phyloP scores from a whole-genome alignment of 164 flowering plant genomes.

The Vitis cinerea region DNA sequence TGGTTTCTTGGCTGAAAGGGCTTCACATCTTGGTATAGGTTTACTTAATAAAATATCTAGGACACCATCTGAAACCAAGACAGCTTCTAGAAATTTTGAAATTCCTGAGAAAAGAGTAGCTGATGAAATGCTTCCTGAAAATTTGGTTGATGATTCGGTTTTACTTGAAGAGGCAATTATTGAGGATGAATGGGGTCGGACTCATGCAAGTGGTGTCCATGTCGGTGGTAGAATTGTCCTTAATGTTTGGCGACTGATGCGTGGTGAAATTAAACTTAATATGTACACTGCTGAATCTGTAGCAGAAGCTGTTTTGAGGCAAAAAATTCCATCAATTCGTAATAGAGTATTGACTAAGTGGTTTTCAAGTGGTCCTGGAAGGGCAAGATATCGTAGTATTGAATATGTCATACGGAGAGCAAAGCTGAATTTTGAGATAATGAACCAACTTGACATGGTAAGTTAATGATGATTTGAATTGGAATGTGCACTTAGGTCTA shows the following conservation, averaged over 20 bases:
- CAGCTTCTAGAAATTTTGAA: slow-evolving; percentile 26
- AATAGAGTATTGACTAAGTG: slow-evolving; percentile 59
- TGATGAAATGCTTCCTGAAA: slow-evolving; percentile 33
- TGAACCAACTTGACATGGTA: slow-evolving; percentile 92
- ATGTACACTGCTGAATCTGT: slow-evolving; percentile 88
- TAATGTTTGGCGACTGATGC: slow-evolving; percentile 91
- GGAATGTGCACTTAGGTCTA: neutral
- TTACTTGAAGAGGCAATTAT: slow-evolving; percentile 50
- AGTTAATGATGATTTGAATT: neutral
- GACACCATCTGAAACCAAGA: slow-evolving; percentile 51
- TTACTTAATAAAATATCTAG: slow-evolving; percentile 74
- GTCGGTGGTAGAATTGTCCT: slow-evolving; percentile 94
- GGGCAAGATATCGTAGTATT: slow-evolving; percentile 74
- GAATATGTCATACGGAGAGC: slow-evolving; percentile 65
- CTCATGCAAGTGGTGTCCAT: slow-evolving; percentile 97
- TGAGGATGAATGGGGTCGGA: slow-evolving; percentile 98
- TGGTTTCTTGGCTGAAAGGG: slow-evolving; percentile 95
- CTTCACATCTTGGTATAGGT: slow-evolving; percentile 71
- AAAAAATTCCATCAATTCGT: slow-evolving; percentile 69
- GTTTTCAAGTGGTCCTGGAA: slow-evolving; percentile 84
- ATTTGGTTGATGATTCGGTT: slow-evolving; percentile 38
- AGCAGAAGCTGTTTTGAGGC: slow-evolving; percentile 78
- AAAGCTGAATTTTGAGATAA: slow-evolving; percentile 80
- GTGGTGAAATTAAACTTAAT: slow-evolving; percentile 77
- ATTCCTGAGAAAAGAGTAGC: slow-evolving; percentile 23